These are phyloP conservation scores for Dendrostoma leiphaemia DNA, from an alignment of 2,329 filamentous ascomycete genomes.

Conservation along the genomic window DNA sequence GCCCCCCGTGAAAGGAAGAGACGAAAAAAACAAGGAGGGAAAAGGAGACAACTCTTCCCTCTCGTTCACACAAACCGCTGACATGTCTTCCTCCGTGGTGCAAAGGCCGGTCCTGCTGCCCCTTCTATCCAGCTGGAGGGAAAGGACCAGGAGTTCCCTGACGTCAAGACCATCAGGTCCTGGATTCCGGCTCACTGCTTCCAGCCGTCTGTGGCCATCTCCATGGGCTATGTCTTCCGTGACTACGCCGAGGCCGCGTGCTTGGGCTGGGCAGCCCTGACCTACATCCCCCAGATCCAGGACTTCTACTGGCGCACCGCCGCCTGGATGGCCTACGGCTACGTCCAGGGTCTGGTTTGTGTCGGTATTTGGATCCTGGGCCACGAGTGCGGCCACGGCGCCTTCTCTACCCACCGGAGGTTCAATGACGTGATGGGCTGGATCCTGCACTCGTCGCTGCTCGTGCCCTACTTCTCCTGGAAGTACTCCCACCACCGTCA, in stretches of 20 bases:
- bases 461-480: constrained; percentile 73
- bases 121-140: constrained; percentile 9
- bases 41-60: too few relatives aligned
- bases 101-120: constrained; percentile 5
- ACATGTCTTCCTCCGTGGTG: background rate
- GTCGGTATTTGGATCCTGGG: constrained; percentile 70
- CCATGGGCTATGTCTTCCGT: constrained; percentile 54
- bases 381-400: constrained; percentile 70
- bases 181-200: constrained; percentile 64
- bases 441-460: constrained; percentile 61
- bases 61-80: background rate
- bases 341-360: constrained; percentile 62
- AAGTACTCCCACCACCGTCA: constrained; percentile 69
- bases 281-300: constrained; percentile 51
- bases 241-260: constrained; percentile 49
- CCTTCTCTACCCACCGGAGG: constrained; percentile 55
- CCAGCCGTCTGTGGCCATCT: constrained; percentile 49
- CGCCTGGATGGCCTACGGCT: constrained; percentile 60
- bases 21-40: background rate
- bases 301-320: constrained; percentile 40
- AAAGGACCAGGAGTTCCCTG: constrained; percentile 34
- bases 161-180: constrained; percentile 46
- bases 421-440: constrained; percentile 64
- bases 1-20: background rate
- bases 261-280: constrained; percentile 50